phyloP scores from a whole-genome alignment of 148 eudicot genomes.

The Vaccinium myrtillus region DNA sequence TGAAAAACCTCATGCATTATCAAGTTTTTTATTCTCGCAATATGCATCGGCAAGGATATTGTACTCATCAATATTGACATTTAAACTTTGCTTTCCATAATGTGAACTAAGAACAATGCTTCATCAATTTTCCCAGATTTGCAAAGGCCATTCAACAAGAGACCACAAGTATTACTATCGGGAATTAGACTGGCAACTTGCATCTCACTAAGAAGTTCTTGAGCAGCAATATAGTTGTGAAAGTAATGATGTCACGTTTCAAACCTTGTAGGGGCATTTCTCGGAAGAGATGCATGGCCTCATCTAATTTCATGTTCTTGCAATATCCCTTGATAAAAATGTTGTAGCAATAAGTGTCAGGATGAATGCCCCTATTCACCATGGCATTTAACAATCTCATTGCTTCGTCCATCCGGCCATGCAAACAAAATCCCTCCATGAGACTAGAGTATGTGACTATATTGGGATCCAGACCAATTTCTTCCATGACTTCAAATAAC shows the following conservation, averaged over 20 bases:
- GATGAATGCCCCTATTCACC: not conserved
- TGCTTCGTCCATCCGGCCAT: slow-evolving; percentile 11
- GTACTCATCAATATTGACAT: too few species aligned
- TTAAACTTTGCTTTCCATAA: too few species aligned
- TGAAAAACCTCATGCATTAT: too few species aligned
- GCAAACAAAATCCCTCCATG: slow-evolving; percentile 17
- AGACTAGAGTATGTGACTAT: not conserved
- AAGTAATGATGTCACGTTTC: slow-evolving; percentile 4
- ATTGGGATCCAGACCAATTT: slow-evolving; percentile 2
- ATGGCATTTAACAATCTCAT: not conserved
- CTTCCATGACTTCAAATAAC: not conserved
- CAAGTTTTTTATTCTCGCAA: too few species aligned
- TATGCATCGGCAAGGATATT: too few species aligned
- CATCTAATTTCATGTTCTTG: slow-evolving; percentile 12
- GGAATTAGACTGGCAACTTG: not conserved
- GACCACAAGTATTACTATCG: not conserved
- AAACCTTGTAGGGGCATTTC: slow-evolving; percentile 12
- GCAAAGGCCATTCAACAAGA: too few species aligned
- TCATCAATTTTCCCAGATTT: too few species aligned
- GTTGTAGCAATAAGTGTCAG: not conserved
- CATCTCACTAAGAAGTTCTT: slow-evolving; percentile 2
- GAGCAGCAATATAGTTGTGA: too few species aligned
- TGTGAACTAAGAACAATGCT: too few species aligned
- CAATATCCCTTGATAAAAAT: slow-evolving; percentile 15
- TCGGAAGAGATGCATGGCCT: slow-evolving; percentile 8